These are phyloP conservation scores for Xylaria sp. DNA, from an alignment of 2,329 filamentous ascomycete genomes.

Conservation along the genomic window DNA sequence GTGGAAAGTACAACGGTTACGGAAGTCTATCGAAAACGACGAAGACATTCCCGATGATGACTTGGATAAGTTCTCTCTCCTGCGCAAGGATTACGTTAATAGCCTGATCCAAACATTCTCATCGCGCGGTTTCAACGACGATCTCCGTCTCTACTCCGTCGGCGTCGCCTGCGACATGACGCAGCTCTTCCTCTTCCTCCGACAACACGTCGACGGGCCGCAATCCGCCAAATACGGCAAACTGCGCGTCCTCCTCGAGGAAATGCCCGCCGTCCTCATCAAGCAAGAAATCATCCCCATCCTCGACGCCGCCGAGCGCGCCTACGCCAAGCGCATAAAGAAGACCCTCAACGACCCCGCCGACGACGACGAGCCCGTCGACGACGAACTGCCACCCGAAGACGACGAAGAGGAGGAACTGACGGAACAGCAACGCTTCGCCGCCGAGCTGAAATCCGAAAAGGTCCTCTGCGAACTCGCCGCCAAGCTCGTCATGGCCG, in stretches of 20 bases:
- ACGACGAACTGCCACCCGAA: conserved; percentile 57
- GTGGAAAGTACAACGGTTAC: conserved; percentile 72
- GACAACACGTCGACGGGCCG: conserved; percentile 45
- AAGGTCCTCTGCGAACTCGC: conserved; percentile 81
- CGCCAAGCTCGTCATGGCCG: conserved; percentile 75
- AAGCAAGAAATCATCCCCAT: conserved; percentile 66
- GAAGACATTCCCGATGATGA: conserved; percentile 51
- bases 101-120: conserved; percentile 65
- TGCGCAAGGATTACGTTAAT: conserved; percentile 53
- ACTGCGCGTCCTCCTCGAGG: conserved; percentile 59
- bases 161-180: conserved; percentile 77
- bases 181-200: conserved; percentile 70
- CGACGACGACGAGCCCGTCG: conserved; percentile 68
- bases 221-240: conserved; percentile 46
- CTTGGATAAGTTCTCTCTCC: conserved; percentile 53
- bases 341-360: conserved; percentile 58
- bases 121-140: conserved; percentile 65
- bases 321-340: conserved; percentile 65
- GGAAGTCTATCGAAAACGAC: conserved; percentile 49
- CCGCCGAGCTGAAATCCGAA: conserved; percentile 70
- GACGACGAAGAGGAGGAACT: conserved; percentile 52
- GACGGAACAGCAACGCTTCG: conserved; percentile 54
- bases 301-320: conserved; percentile 70
- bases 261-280: conserved; percentile 58
- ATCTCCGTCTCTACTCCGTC: conserved; percentile 69